Conservation (phyloP, 2,329 filamentous ascomycete species). For the Fusarium sp. region DNA sequence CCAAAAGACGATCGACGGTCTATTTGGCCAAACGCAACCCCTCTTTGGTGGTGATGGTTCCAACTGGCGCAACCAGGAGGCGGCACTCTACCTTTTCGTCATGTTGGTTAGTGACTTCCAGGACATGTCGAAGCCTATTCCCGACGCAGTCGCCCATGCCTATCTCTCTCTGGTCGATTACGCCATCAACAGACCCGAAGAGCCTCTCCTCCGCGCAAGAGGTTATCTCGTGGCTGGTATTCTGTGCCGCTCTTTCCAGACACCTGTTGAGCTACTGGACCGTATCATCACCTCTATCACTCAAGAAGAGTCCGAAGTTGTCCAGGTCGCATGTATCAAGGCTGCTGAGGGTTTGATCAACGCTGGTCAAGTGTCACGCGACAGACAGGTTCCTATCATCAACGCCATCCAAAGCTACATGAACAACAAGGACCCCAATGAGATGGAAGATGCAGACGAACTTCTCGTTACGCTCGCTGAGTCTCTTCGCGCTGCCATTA, state of each 20-base stretch:
- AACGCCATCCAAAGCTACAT: slow-evolving; percentile 79
- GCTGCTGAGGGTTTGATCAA: slow-evolving; percentile 77
- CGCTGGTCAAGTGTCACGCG: slow-evolving; percentile 61
- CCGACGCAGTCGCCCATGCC: slow-evolving; percentile 73
- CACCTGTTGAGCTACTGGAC: slow-evolving; percentile 74
- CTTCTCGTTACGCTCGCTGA: slow-evolving; percentile 91
- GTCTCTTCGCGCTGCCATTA: slow-evolving; percentile 83
- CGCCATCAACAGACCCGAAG: slow-evolving; percentile 74
- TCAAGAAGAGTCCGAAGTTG: slow-evolving; percentile 83
- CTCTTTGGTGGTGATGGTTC: slow-evolving; percentile 71
- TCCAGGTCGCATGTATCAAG: slow-evolving; percentile 91
- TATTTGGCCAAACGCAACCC: slow-evolving; percentile 79
- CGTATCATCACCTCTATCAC: slow-evolving; percentile 80
- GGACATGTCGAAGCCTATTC: slow-evolving; percentile 79
- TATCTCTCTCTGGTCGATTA: slow-evolving; percentile 86
- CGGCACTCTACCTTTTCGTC: slow-evolving; percentile 85
- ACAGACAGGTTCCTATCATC: slow-evolving; percentile 70
- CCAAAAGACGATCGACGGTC: slow-evolving; percentile 78
- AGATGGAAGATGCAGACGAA: slow-evolving; percentile 90
- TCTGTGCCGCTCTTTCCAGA: slow-evolving; percentile 75
- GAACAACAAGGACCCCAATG: slow-evolving; percentile 80
- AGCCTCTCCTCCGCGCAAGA: slow-evolving; percentile 84
- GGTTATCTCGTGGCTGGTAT: slow-evolving; percentile 88
- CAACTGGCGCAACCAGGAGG: slow-evolving; percentile 76
- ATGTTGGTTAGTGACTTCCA: slow-evolving; percentile 85